These are phyloP conservation scores for Westerdykella sp. DNA, from an alignment of 2,329 filamentous ascomycete species.

Conservation along the genomic window DNA sequence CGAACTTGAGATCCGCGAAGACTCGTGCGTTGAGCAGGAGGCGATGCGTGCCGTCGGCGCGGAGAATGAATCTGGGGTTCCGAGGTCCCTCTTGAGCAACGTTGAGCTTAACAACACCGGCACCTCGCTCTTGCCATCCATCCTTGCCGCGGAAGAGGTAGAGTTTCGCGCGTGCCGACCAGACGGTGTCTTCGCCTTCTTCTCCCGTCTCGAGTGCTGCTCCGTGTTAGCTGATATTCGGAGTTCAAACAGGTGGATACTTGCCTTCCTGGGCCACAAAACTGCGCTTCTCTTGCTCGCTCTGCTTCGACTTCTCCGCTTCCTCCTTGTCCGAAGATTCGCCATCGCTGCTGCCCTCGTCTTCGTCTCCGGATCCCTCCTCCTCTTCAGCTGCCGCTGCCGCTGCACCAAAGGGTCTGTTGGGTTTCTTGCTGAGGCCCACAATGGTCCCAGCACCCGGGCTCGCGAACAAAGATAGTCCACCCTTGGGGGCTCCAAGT, in stretches of 20 bases:
- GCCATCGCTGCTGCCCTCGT: slow-evolving; percentile 1
- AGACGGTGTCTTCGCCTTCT: slow-evolving; percentile 68
- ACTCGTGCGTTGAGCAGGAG: slow-evolving; percentile 82
- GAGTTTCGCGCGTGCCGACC: slow-evolving; percentile 74
- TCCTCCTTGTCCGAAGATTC: slow-evolving; percentile 5
- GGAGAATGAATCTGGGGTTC: slow-evolving; percentile 72
- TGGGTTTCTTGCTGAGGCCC: slow-evolving; percentile 52
- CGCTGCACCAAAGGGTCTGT: slow-evolving; percentile 71
- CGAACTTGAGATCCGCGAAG: slow-evolving; percentile 70
- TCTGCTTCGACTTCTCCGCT: slow-evolving; percentile 36
- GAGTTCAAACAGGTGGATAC: slow-evolving; percentile 16
- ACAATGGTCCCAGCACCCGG: slow-evolving; percentile 45
- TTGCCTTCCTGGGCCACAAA: slow-evolving; percentile 58
- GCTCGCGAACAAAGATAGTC: slow-evolving; percentile 64
- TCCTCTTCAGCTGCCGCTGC: slow-evolving; percentile 53
- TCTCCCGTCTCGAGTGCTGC: slow-evolving; percentile 75
- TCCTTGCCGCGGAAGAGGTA: slow-evolving; percentile 65
- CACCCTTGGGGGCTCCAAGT: slow-evolving; percentile 25
- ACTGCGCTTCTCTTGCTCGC: slow-evolving; percentile 47
- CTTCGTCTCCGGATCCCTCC: slow-evolving; percentile 14
- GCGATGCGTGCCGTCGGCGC: slow-evolving; percentile 81
- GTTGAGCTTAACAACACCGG: slow-evolving; percentile 80
- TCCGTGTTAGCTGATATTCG: slow-evolving; percentile 9
- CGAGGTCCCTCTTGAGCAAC: slow-evolving; percentile 31
- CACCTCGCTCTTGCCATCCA: slow-evolving; percentile 85